phyloP scores from a whole-genome alignment of 2,329 filamentous ascomycete genomes.

The Blastomyces silverae region DNA sequence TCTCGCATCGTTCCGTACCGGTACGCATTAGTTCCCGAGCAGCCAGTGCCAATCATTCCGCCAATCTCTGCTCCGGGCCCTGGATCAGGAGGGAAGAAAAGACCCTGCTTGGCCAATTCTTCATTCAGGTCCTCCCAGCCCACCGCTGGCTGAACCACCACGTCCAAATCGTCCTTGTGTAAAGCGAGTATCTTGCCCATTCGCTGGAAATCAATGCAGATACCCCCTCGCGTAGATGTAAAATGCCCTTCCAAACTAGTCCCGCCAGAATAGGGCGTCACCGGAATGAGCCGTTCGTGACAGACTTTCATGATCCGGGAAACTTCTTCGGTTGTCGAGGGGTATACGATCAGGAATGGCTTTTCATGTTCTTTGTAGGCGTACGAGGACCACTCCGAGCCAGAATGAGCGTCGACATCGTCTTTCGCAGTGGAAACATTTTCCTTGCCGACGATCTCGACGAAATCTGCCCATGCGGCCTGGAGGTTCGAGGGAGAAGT shows the following conservation, averaged over 20 bases:
- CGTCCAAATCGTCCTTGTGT: slow-evolving; percentile 70
- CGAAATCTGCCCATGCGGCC: slow-evolving; percentile 59
- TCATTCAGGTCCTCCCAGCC: slow-evolving; percentile 86
- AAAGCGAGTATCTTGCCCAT: slow-evolving; percentile 77
- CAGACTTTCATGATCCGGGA: slow-evolving; percentile 84
- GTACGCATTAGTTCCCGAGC: slow-evolving; percentile 76
- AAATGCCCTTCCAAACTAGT: slow-evolving; percentile 88
- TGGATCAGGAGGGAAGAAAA: slow-evolving; percentile 90
- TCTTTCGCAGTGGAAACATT: slow-evolving; percentile 53
- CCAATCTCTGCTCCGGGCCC: slow-evolving; percentile 90
- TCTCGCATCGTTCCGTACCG: slow-evolving; percentile 92
- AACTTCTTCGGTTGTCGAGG: slow-evolving; percentile 71
- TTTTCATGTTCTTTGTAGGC: slow-evolving; percentile 37
- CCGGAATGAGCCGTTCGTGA: slow-evolving; percentile 70
- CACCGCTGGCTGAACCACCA: slow-evolving; percentile 70
- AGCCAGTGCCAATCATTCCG: slow-evolving; percentile 53
- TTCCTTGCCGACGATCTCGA: slow-evolving; percentile 54
- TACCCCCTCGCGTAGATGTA: slow-evolving; percentile 70
- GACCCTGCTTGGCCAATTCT: slow-evolving; percentile 60
- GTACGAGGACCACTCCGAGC: slow-evolving; percentile 58
- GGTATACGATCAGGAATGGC: slow-evolving; percentile 63
- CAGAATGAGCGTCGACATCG: slow-evolving; percentile 53
- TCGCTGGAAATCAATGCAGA: slow-evolving; percentile 76
- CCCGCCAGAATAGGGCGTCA: slow-evolving; percentile 79
- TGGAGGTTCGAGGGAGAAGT: slow-evolving; percentile 52